A percentile compares a stretch with the other conserved stretches of the same genome.
Conservation (phyloP, 441 rosid species). For the Gossypium schwendimanii region DNA sequence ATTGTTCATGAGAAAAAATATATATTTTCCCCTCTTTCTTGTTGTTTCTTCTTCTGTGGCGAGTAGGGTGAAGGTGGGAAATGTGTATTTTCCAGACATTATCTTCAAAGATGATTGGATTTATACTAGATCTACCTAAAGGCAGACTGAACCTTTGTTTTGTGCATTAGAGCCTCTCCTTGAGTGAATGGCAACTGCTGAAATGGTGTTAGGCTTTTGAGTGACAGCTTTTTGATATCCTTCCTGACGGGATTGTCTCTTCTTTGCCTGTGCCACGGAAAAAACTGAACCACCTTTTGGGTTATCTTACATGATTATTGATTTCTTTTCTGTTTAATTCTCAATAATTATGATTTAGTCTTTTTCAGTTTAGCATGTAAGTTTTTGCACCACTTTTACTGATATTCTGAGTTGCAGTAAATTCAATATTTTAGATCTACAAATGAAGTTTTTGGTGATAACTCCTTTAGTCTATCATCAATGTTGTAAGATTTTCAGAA, state of each 20-base stretch:
- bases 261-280: neutral
- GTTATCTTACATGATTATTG: neutral
- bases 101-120: neutral
- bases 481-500: neutral
- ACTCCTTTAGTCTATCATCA: neutral
- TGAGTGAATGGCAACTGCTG: neutral
- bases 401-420: neutral
- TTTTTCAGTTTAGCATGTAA: neutral
- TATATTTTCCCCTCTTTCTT: neutral
- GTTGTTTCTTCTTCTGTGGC: neutral
- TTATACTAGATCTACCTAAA: neutral
- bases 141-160: neutral
- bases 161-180: neutral
- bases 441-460: neutral
- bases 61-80: neutral
- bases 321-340: slow-evolving; percentile 4
- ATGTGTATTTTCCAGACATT: neutral
- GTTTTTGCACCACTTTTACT: neutral
- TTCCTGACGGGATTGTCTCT: neutral
- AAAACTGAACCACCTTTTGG: neutral
- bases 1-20: neutral
- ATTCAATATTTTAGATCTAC: neutral
- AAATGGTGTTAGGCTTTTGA: neutral
- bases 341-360: neutral
- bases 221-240: neutral